Evolutionary conservation across 345 rosid species (phyloP).

Genomic region (Nephelium lappaceum): DNA sequence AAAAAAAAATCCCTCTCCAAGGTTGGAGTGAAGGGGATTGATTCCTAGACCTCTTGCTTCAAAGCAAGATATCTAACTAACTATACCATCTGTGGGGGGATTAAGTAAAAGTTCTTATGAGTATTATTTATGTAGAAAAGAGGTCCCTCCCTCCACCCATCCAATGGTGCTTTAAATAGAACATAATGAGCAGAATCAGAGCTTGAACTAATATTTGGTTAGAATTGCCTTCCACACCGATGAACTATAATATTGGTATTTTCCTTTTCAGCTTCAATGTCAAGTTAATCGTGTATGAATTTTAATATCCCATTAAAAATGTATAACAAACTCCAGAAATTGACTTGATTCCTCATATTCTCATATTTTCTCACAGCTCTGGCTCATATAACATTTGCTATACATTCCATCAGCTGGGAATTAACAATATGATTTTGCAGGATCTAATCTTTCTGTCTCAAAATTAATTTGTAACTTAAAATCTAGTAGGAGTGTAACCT

Average conservation of each 20-base stretch:
- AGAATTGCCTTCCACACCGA: background rate
- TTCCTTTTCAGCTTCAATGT: background rate
- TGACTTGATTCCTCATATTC: background rate
- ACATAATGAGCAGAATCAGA: background rate
- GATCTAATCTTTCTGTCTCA: background rate
- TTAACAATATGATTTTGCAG: background rate
- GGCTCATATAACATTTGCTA: background rate
- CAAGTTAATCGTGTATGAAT: conserved; percentile 4
- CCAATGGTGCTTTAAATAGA: background rate
- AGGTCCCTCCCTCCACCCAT: background rate
- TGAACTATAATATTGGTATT: background rate
- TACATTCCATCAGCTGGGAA: conserved; percentile 8
- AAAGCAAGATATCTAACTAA: background rate
- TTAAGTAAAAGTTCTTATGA: background rate
- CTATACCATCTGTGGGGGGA: background rate
- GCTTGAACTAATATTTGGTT: background rate
- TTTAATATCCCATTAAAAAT: background rate
- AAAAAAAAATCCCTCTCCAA: background rate
- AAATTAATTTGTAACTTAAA: background rate
- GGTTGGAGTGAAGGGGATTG: background rate
- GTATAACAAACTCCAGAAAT: background rate
- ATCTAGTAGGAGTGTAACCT: background rate
- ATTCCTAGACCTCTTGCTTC: background rate
- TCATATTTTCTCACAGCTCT: background rate
- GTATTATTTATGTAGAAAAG: background rate